Base-by-base conservation (phyloP, 2,329 filamentous ascomycete species). In the Aureobasidium sp. region DNA sequence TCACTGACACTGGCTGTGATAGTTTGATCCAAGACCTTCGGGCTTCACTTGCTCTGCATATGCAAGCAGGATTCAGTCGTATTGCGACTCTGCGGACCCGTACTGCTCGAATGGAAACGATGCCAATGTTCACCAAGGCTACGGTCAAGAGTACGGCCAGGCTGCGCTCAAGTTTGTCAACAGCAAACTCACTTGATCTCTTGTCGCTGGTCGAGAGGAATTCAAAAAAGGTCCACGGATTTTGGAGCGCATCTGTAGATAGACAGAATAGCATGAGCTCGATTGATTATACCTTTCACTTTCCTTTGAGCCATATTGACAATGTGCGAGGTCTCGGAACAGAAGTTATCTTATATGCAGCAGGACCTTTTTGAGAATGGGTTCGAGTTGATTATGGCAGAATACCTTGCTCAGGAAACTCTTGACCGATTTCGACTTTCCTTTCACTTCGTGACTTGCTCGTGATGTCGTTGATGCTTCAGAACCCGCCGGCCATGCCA, bases 81-180 rank as follows among this genome's bases (percentile, higher is more conserved):
- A 87, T 77, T 88, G 86, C 71, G 85, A 88, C 67, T 74, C 80
- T 5, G 69, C 80, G 3, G 85, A 88, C 65, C 84, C 84, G 0
- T 87, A 85, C 74, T 88, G 86, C 78, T 88, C 84, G 73, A 85
- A 81, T 45, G 86, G 85, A 53, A 85, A 79, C 67, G 78, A 87
- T 64, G 77, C 79, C 29, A 80, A 81, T 67, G 78, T 80, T 7
- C 85, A 87, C 71, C 82, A 86, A 70, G 79, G 83, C 55, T 88
- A 88, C 63, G 84, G 82, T 2, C 74, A 70, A 64, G 82, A 82
- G 67, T 88, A 88, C 64, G 85, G 85, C 1, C 70, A 77, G 7
- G 76, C 84, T 67, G 85, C 85, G 1, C 70, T 87, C 44, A 66
- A 76, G 0, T 88, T 88, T 66, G 82, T 87, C 64, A 79, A 84